A percentile compares a stretch with the other conserved stretches of the same genome.
Conservation (phyloP, 805 yeast genomes). For the Kodamaea jinghongensis region DNA sequence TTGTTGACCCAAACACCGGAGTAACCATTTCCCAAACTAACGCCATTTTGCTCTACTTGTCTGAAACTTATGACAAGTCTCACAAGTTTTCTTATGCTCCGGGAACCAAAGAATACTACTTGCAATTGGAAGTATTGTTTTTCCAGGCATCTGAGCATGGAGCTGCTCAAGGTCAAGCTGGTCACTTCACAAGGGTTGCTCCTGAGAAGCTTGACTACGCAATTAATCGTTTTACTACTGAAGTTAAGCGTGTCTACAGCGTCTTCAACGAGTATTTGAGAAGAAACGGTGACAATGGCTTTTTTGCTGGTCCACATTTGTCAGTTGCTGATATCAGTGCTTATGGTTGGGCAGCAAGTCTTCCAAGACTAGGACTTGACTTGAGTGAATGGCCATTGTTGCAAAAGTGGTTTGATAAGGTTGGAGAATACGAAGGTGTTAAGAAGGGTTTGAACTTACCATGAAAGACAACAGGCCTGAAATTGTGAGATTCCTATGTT, state of each 20-base stretch:
- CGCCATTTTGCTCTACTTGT: conserved; percentile 58
- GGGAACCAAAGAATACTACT: conserved; percentile 46
- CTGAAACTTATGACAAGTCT: conserved; percentile 58
- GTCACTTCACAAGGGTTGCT: conserved; percentile 45
- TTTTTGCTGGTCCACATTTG: conserved; percentile 57
- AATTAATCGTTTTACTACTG: conserved; percentile 48
- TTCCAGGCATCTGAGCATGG: conserved; percentile 59
- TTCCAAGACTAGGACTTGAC: conserved; percentile 25
- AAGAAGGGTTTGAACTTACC: conserved; percentile 17
- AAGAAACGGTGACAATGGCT: conserved; percentile 34
- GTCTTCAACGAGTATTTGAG: conserved; percentile 52
- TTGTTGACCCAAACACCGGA: conserved; percentile 43
- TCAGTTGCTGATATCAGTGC: conserved; percentile 57
- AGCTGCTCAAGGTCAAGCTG: conserved; percentile 63
- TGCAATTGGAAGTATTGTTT: conserved; percentile 49
- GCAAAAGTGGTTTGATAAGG: conserved; percentile 38
- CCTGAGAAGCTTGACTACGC: conserved; percentile 54
- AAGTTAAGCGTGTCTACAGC: conserved; percentile 51
- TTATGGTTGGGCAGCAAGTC: conserved; percentile 42
- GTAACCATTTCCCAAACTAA: conserved; percentile 55
- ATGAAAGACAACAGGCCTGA: too few relatives aligned
- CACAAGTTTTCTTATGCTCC: conserved; percentile 41
- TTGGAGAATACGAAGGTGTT: conserved; percentile 33
- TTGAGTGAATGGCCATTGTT: conserved; percentile 38
- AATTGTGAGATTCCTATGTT: too few relatives aligned